Base-by-base conservation (phyloP, 768 basidiomycete species). In the Phlebiopsis flavidoalba region DNA sequence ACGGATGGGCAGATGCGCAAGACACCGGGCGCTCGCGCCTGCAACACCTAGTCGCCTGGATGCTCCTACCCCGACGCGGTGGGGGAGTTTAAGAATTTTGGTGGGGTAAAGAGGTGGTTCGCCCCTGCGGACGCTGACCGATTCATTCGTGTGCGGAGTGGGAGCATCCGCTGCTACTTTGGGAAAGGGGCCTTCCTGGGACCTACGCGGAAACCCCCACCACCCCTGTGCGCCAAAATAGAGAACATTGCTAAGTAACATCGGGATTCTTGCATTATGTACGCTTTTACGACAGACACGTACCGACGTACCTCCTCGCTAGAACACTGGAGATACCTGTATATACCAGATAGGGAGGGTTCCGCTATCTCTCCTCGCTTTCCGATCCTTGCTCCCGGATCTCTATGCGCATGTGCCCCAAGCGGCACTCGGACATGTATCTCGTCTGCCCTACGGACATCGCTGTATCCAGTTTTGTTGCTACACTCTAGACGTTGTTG, bases 11-110 rank as follows among this genome's bases (percentile, higher is more conserved):
- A 31, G 76, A 87, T 64, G 26, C 74, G 7, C 65, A 71, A 40
- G 85, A 88, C 65, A 83, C 79, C 4, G n/a, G n/a, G 74, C 71
- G 11, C 70, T 74, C 26, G 86, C 84, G 24, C 84, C 80, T 67
- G 84, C 83, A n/a, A n/a, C n/a, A 17, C 76, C 82, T 24, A 77
- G n/a, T 90, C 50, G 72, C 77, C n/a, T 53, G 88, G 87, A 8
- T 91, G 89, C 66, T 73, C 70, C 52, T 89, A 90, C 67, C 87
- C 84, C 19, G 72, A 83, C 65, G 76, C 83, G n/a, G n/a, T n/a
- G n/a, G n/a, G n/a, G n/a, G n/a, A n/a, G n/a, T n/a, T n/a, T n/a
- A n/a, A n/a, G n/a, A n/a, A n/a, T n/a, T n/a, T n/a, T n/a, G n/a
- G n/a, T n/a, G n/a, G n/a, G n/a, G n/a, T n/a, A n/a, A n/a, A n/a